Evolutionary conservation across 805 yeast species (phyloP), one percentile per base, ranked within the genome.

Genomic region (Spathaspora girioi): DNA sequence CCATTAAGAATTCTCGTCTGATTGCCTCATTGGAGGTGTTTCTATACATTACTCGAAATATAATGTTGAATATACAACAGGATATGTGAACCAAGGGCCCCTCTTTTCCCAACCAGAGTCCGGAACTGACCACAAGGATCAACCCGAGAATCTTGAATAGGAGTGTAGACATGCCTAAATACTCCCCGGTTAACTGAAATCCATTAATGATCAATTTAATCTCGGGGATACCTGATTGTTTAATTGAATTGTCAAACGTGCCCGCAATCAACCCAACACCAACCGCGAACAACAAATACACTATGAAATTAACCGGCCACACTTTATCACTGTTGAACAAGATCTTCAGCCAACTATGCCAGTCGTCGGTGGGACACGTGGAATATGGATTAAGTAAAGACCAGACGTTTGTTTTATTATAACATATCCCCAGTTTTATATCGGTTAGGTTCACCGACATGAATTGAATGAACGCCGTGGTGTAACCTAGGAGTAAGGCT

Each of bases 1-100:
- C 91, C 17, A 86, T 75, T 14, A 85, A 63, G 9, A 89, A 60
- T 54, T 87, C 93, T 51, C 96, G 76, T 52, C 78, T 72, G 8
- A 76, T 66, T 0, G 88, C 89, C 59, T 84, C 89, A 54, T 79
- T 80, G 15, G 38, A 7, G 9, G 20, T 26, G 12, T 29, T 15
- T 1, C 60, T 59, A 7, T 45, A 26, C 5, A 52, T 49, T 40
- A 58, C 46, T 7, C 53, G 19, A 54, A 62, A 69, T 50, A 50
- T 68, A 38, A 55, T 68, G 65, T 57, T 84, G 68, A 59, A 58
- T 26, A 83, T 70, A 55, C 88, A 82, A 56, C 88, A 81, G 0
- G 93, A 78, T 3, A 89, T 80, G 65, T 90, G 96, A 23, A 88
- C 92, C 50, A 90, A 65, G 0, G 97, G 96, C 1, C 96, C 96